Percentiles rank a stretch among this genome's conserved stretches.
Conservation (phyloP, 179 eudicot genomes). For the Silene vulgaris region DNA sequence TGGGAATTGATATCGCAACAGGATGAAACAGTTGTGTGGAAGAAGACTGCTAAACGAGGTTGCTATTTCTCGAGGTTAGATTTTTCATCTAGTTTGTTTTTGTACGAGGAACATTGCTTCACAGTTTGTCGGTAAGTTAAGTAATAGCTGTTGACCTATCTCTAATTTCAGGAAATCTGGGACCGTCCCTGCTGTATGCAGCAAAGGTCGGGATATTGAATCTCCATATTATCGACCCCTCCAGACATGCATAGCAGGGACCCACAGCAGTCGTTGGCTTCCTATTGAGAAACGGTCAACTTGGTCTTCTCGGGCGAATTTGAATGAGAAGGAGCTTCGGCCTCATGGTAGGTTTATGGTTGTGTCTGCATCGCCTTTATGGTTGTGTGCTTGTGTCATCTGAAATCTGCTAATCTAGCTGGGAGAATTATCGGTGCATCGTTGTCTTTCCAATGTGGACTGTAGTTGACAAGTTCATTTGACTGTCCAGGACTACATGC, state of each 20-base stretch:
- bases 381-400: too few species aligned
- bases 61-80: conserved; percentile 76
- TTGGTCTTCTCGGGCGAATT: conserved; percentile 79
- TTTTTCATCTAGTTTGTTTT: not conserved
- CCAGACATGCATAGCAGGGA: conserved; percentile 81
- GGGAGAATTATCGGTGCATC: not conserved
- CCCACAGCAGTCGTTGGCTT: conserved; percentile 78
- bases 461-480: conserved; percentile 9
- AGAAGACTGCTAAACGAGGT: conserved; percentile 64
- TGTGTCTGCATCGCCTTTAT: not conserved
- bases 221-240: conserved; percentile 80
- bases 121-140: not conserved
- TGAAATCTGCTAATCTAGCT: not conserved
- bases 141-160: conserved; percentile 7
- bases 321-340: conserved; percentile 60
- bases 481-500: conserved; percentile 48
- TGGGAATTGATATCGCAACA: conserved; percentile 96
- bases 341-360: conserved; percentile 47
- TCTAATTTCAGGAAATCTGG: conserved; percentile 64
- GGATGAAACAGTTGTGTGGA: conserved; percentile 97
- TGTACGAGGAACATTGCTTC: not conserved
- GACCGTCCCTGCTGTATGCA: conserved; percentile 55
- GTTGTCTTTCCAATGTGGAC: not conserved
- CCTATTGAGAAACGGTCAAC: conserved; percentile 62
- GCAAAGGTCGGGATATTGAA: conserved; percentile 70